phyloP scores from a whole-genome alignment of 1,284 basidiomycete species.

The Trichosporon inkin region DNA sequence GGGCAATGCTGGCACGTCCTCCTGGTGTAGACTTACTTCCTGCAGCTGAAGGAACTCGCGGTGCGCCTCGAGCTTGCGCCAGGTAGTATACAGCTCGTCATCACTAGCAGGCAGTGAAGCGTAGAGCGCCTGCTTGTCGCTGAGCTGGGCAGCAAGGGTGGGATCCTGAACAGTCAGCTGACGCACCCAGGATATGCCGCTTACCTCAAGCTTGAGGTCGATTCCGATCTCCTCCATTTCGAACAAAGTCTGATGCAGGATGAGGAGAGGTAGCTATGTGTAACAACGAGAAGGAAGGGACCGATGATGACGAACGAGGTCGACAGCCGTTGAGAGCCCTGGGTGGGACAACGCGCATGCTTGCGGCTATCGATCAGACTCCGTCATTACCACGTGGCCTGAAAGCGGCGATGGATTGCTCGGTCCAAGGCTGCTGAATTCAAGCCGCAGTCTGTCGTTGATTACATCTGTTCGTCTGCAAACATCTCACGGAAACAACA shows the following conservation, averaged over 20 bases:
- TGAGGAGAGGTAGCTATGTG: conserved; percentile 3
- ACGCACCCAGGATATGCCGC: conserved; percentile 24
- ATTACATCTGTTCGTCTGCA: background rate
- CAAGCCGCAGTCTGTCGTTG: background rate
- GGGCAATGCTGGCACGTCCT: too few relatives aligned
- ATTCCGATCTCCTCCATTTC: conserved; percentile 60
- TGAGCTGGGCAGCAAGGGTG: conserved; percentile 78
- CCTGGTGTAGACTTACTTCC: conserved; percentile 55
- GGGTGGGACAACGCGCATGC: conserved; percentile 23
- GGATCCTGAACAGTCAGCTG: conserved; percentile 63
- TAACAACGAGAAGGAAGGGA: conserved; percentile 10
- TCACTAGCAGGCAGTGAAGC: conserved; percentile 72
- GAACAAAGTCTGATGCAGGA: background rate
- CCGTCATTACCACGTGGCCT: conserved; percentile 16
- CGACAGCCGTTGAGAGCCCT: conserved; percentile 1
- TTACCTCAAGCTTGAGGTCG: conserved; percentile 75
- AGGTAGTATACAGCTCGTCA: conserved; percentile 90
- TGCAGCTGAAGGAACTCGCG: conserved; percentile 91
- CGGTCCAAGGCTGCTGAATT: background rate
- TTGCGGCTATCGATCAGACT: conserved; percentile 24
- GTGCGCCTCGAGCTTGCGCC: conserved; percentile 88
- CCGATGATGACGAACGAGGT: conserved; percentile 1
- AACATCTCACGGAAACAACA: conserved; percentile 17
- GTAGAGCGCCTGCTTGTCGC: conserved; percentile 79
- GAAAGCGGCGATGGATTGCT: background rate